Base-by-base conservation (phyloP, 306 rosid genomes). In the Lotus japonicus region DNA sequence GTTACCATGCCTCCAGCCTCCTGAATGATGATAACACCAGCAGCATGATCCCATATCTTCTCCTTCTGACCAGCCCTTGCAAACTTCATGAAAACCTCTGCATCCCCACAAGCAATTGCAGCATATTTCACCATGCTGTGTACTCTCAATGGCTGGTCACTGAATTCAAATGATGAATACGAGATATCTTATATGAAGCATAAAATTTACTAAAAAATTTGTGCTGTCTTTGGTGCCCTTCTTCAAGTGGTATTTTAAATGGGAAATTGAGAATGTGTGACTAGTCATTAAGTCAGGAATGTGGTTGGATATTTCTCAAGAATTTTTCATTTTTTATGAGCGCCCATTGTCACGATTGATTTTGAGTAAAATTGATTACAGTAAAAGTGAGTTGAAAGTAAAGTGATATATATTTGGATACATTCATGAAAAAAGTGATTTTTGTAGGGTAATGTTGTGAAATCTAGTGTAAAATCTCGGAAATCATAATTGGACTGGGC, bases 11-110 rank as follows among this genome's bases (percentile, higher is more conserved):
- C n/a, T n/a, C n/a, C n/a, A n/a, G n/a, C n/a, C n/a, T n/a, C n/a
- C n/a, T n/a, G n/a, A n/a, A n/a, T n/a, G n/a, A n/a, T n/a, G n/a
- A n/a, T n/a, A n/a, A n/a, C n/a, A n/a, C n/a, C n/a, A n/a, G n/a
- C n/a, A n/a, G n/a, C n/a, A 21, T 91, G 97, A 70, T 91, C 96
- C 97, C 97, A 88, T 73, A 88, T 84, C 80, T 85, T 91, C 85
- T 91, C 97, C 73, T 84, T 88, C 81, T 86, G 81, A 67, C 97
- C 89, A 17, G 89, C 84, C 64, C 84, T 83, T 3, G 89, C 85
- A 91, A 91, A 91, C 89, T 91, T 88, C 96, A 91, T 84, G 75
- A 88, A 91, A 54, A 82, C 84, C 88, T 88, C 96, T 0, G 97
- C 97, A 75, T 91, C 88, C 14, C 97, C 97, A 13, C 88, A 84